Base-by-base conservation (phyloP, 352 stramenopile species). In the Chrysophaeum taylorii region DNA sequence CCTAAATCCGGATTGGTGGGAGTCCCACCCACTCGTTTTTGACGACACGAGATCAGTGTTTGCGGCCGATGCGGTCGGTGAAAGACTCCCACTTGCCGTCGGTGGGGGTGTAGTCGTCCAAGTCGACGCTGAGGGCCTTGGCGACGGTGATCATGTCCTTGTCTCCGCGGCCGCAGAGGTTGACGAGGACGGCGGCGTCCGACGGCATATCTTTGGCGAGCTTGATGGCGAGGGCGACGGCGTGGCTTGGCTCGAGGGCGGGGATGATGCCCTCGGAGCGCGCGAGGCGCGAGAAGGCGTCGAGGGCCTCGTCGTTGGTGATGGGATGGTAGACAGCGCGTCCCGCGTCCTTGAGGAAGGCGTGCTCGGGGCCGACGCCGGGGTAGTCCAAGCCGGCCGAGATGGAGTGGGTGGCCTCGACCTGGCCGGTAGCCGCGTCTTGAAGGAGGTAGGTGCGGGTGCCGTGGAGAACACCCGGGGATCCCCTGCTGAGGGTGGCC, bases 91-190 rank as follows among this genome's bases (percentile, higher is more conserved):
- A 63, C 52, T 63, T 63, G 52, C 52, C 52, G 29, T 63, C 52
- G 9, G 52, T 63, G 25, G 52, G 52, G 9, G 52, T 63, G 52
- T 63, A 63, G 52, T 63, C 52, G 52, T 63, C 33, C 9, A 63
- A 31, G 52, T 96, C 90, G 12, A 98, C 90, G 36, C 92, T 91
- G 70, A 97, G 88, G 61, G 95, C 91, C 76, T 92, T 96, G 35
- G 94, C 93, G 31, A 98, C 89, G 75, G 96, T 93, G 35, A 96
- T 86, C 93, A 99, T 98, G 79, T 99, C 94, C 85, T 99, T 99
- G 82, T 99, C 94, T 53, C 94, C 94, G 48, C 94, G 89, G 27
- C 94, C 94, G 83, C 91, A 96, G 72, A 98, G 87, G 81, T 97
- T 98, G 68, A 99, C 96, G 0, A 98, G 89, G 71, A 99, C 84